Base-by-base conservation (phyloP, 345 rosid genomes). In the Gossypium bickii region DNA sequence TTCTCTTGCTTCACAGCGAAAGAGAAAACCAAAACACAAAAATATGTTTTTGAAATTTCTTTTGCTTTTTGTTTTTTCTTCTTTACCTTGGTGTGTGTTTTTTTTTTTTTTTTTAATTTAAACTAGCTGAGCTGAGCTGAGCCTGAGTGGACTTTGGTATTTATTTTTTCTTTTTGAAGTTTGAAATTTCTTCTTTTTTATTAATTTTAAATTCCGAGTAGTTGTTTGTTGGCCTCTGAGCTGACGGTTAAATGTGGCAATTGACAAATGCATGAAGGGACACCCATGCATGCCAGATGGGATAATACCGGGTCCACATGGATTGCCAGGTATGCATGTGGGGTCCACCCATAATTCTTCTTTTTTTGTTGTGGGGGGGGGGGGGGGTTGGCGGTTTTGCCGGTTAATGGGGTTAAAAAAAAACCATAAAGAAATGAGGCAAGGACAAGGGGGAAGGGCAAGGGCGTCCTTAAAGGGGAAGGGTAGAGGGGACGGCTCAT, bases 201-300 rank as follows among this genome's bases (percentile, higher is more conserved):
- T 3, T 53, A 18, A 17, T 44, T 27, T 73, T 9, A 45, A 73
- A 43, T 55, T 56, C 43, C 24, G 57, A 74, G 83, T 63, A 52
- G 87, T 80, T 76, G 87, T 59, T 60, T 73, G 57, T 74, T 82
- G 84, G 85, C 74, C 74, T 78, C 75, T 49, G 16, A 27, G 78
- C 78, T 79, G 86, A 80, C 85, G 81, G 73, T 76, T 82, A 85
- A 86, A 82, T 83, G 82, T 83, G 84, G 89, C 80, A 41, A 12
- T 29, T 34, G 47, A 18, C 61, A 17, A 29, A 29, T 70, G 73
- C 61, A 11, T 70, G 41, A 24, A 67, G 25, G 12, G 45, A 2
- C 86, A 78, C 79, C 71, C 81, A 49, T 6, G 20, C 41, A 52
- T 48, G 80, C 83, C 86, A 78, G 66, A 67, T 76, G 20, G 27